Evolutionary conservation across 2,329 filamentous ascomycete species (phyloP).

Genomic region (Trichoderma sp.): DNA sequence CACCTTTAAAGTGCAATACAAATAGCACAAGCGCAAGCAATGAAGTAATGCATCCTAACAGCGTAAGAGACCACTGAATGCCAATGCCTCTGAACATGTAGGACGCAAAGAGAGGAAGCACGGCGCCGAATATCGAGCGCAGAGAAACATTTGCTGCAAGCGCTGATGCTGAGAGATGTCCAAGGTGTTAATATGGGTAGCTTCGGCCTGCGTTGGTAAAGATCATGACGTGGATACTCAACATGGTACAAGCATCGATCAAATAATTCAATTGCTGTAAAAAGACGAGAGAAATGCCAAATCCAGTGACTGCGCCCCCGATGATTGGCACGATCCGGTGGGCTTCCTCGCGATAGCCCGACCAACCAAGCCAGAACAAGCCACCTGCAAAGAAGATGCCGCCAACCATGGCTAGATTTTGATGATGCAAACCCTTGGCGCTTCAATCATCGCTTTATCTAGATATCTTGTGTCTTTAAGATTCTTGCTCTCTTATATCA

Average conservation of each 20-base stretch:
- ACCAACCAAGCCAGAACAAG: slow-evolving; percentile 3
- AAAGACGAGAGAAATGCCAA: slow-evolving; percentile 5
- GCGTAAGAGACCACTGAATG: neutral
- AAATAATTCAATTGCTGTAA: slow-evolving; percentile 1
- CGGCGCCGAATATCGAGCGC: neutral
- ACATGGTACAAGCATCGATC: neutral
- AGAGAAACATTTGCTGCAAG: neutral
- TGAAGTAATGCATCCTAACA: neutral
- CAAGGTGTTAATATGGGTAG: neutral
- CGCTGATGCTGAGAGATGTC: neutral
- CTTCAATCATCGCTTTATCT: too few species aligned
- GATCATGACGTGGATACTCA: too few species aligned
- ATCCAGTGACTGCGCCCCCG: neutral
- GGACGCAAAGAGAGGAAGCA: neutral
- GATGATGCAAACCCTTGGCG: too few species aligned
- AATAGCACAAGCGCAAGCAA: neutral
- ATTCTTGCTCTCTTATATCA: too few species aligned
- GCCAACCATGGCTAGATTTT: slow-evolving; percentile 6
- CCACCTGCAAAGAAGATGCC: neutral
- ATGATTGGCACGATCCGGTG: slow-evolving; percentile 11
- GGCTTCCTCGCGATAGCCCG: neutral
- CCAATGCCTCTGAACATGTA: slow-evolving; percentile 11
- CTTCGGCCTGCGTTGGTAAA: too few species aligned
- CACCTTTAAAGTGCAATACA: neutral
- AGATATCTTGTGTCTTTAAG: too few species aligned